Percentiles rank a stretch among this genome's conserved stretches.
Conservation (phyloP, 2,329 filamentous ascomycete species). For the Pestalotiopsis sp. region DNA sequence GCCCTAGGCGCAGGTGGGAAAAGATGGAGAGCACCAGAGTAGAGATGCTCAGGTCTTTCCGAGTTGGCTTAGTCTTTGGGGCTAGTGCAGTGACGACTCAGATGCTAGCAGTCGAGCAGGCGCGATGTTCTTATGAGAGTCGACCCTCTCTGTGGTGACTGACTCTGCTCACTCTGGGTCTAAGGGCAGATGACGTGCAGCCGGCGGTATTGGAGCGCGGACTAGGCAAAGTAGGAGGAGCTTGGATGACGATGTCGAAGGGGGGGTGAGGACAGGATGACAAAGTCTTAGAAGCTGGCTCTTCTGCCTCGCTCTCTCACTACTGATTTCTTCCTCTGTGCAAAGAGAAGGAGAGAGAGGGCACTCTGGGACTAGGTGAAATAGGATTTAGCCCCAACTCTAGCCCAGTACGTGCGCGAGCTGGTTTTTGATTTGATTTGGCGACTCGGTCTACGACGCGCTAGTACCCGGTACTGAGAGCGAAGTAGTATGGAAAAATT, state of each 20-base stretch:
- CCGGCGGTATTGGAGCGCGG: neutral
- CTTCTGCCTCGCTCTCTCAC: neutral
- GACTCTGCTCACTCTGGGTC: constrained; percentile 3
- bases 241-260: constrained; percentile 4
- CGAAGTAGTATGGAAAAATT: neutral
- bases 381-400: constrained; percentile 7
- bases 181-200: constrained; percentile 7
- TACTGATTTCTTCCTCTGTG: neutral
- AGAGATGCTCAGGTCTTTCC: neutral
- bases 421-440: constrained; percentile 4
- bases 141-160: constrained; percentile 3
- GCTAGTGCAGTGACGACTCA: constrained; percentile 9
- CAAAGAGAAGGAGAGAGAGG: neutral
- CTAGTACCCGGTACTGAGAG: constrained; percentile 5
- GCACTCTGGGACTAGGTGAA: constrained; percentile 1
- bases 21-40: neutral
- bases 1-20: neutral
- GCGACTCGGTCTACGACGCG: constrained; percentile 3
- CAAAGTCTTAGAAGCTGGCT: neutral
- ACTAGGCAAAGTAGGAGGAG: neutral
- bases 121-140: neutral
- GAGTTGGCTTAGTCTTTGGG: constrained; percentile 6
- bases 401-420: constrained; percentile 1
- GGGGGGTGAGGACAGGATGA: neutral
- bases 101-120: constrained; percentile 3